phyloP scores from a whole-genome alignment of 176 grass and related monocot genomes.

The Aegilops sharonensis region DNA sequence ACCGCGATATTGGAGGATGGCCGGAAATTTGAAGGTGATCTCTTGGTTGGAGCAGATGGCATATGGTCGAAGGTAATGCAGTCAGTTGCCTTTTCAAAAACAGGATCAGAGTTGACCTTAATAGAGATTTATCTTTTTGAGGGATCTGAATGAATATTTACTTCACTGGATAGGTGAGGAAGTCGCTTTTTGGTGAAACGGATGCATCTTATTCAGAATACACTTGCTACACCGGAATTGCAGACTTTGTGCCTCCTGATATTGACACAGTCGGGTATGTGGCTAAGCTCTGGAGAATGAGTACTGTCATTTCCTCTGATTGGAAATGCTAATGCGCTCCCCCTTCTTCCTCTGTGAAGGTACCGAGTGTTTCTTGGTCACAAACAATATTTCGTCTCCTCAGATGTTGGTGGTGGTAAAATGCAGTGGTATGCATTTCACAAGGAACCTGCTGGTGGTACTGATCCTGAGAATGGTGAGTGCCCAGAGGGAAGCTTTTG shows the following conservation, averaged over 20 bases:
- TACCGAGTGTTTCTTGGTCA: conserved; percentile 98
- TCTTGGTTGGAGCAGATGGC: conserved; percentile 96
- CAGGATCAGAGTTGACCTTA: conserved; percentile 15
- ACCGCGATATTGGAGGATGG: conserved; percentile 86
- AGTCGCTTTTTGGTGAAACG: conserved; percentile 62
- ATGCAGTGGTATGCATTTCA: conserved; percentile 99
- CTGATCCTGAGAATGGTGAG: conserved; percentile 86
- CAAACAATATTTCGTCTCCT: conserved; percentile 99
- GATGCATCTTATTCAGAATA: conserved; percentile 91
- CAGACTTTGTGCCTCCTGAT: conserved; percentile 92
- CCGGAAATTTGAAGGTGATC: conserved; percentile 82
- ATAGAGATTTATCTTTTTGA: conserved; percentile 6
- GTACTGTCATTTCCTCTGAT: conserved; percentile 3
- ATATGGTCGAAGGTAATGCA: conserved; percentile 95
- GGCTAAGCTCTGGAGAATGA: background rate
- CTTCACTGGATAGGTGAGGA: conserved; percentile 69
- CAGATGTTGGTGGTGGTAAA: conserved; percentile 95
- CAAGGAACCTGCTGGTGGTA: conserved; percentile 85
- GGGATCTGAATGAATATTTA: background rate
- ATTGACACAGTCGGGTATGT: conserved; percentile 95
- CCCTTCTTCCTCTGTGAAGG: conserved; percentile 36
- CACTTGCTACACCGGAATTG: conserved; percentile 97
- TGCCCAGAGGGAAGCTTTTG: conserved; percentile 1
- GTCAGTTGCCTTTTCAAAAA: conserved; percentile 12
- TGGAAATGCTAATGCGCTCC: conserved; percentile 1